Base-by-base conservation (phyloP, 2,329 filamentous ascomycete species). In the Penicillium sp. region DNA sequence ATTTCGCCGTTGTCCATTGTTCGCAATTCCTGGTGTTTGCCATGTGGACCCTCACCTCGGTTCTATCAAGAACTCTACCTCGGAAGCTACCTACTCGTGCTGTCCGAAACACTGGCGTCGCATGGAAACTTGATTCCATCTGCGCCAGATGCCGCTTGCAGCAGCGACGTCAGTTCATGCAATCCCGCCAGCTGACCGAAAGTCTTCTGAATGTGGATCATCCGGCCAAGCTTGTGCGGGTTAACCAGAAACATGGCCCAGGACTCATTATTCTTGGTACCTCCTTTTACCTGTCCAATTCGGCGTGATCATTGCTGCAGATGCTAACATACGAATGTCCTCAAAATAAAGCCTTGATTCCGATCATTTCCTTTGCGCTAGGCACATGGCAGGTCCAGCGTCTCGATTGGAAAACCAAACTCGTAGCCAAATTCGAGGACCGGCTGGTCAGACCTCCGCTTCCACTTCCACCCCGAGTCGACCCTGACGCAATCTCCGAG, bases 311-410 rank as follows among this genome's bases (percentile, higher is more conserved):
- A n/a, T 26, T 6, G 7, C 31, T 25, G 14, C 31, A 35, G 31
- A 18, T 7, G 17, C 41, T 56, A 32, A 53, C 30, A 13, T n/a
- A 15, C 28, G 8, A 7, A 27, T 25, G n/a, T 32, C 14, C 37
- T 27, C 11, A n/a, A 23, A n/a, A n/a, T n/a, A n/a, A 34, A 69
- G 87, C 87, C 27, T 70, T 94, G 36, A 97, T 98, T 57, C 93
- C 93, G 33, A 69, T 95, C 45, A 96, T 90, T 1, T 88, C 93
- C 8, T 95, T 98, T 66, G 73, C 76, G 39, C 81, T 98, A 11
- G 93, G 93, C 19, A 87, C 87, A 49, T 98, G 93, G 93, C 93
- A 98, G 65, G 86, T 98, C 38, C 81, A 94, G 64, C 85, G 93
- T 8, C 79, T 98, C 1, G 81, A 83, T 43, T 95, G 91, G 90